These are phyloP conservation scores for Zalaria obscura DNA, from an alignment of 2,329 filamentous ascomycete genomes.

Conservation along the genomic window DNA sequence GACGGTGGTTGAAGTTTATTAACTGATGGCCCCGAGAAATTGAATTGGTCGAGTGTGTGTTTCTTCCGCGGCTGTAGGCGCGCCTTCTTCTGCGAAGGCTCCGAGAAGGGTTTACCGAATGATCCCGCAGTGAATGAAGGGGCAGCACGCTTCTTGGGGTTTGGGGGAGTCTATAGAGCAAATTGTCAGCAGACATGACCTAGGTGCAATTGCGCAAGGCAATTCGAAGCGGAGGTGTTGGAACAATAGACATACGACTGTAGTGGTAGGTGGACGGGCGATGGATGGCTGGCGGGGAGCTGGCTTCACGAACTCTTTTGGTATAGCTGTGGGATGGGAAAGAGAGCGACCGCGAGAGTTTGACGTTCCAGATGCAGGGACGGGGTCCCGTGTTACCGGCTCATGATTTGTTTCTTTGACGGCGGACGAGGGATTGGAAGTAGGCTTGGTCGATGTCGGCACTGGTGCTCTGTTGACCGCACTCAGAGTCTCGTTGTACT, in stretches of 20 bases:
- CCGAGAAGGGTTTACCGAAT: neutral
- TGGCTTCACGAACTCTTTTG: neutral
- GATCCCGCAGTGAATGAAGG: neutral
- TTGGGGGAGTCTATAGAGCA: neutral
- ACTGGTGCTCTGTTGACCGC: too few relatives aligned
- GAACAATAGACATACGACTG: neutral
- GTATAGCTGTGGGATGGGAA: neutral
- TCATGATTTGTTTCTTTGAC: neutral
- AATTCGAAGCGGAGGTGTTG: neutral
- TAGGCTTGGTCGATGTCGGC: too few relatives aligned
- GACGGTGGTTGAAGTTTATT: slow-evolving; percentile 24
- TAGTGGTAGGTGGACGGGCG: neutral
- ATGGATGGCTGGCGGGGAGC: neutral
- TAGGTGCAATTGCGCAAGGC: too few relatives aligned
- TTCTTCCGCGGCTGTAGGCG: slow-evolving; percentile 7
- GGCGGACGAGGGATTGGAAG: neutral
- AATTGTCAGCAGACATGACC: neutral
- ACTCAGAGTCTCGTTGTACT: neutral
- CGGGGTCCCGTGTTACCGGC: neutral
- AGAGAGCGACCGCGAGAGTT: neutral
- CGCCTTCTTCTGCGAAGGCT: slow-evolving; percentile 7
- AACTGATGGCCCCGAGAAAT: slow-evolving; percentile 7
- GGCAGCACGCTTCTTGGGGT: neutral
- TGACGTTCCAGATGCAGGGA: neutral
- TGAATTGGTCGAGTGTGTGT: slow-evolving; percentile 11